Base-by-base conservation (phyloP, 73 alveolate species). In the Paramecium caudatum region DNA sequence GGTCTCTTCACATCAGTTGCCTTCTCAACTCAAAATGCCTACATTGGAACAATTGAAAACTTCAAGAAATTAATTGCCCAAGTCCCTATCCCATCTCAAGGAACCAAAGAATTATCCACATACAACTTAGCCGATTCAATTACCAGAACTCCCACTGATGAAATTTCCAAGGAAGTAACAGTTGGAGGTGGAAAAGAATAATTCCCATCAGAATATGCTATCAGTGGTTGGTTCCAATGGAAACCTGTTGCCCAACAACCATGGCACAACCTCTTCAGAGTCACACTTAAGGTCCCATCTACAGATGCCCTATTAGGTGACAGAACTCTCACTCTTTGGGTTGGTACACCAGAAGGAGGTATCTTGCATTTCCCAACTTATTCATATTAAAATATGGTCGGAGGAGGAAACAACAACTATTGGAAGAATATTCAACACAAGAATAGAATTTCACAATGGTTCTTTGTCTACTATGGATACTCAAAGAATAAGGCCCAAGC, bases 211-310 rank as follows among this genome's bases (percentile, higher is more conserved):
- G 69, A 74, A 41, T 74, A 74, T 45, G 82, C 80, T 23, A 46
- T 82, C 36, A 46, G 83, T 82, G 91, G 91, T 12, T 82, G 91
- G 91, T 82, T 82, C 83, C 6, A 47, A 47, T 82, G 91, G 91
- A 47, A 82, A 46, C 82, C 82, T 19, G 17, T 36, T 3, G 50
- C 91, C 2, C 17, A 82, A 36, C 15, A 82, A 46, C 83, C 91
- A 25, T 82, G 91, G 91, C 91, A 82, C 25, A 82, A 82, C 32
- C 46, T 82, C 48, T 82, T 82, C 15, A 82, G 91, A 82, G 91
- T 82, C 3, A 82, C 91, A n/a, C 43, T 82, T 32, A 82, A 82
- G 17, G 15, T n/a, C 15, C 91, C 91, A 25, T 82, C 91, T 21
- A 47, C 91, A 21, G 91, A 82, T 49, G 32, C 17, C 10, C 48